Evolutionary conservation across 768 basidiomycete genomes (phyloP), one percentile per base, ranked within the genome.

Genomic region (Agaricus sinodeliciosus): DNA sequence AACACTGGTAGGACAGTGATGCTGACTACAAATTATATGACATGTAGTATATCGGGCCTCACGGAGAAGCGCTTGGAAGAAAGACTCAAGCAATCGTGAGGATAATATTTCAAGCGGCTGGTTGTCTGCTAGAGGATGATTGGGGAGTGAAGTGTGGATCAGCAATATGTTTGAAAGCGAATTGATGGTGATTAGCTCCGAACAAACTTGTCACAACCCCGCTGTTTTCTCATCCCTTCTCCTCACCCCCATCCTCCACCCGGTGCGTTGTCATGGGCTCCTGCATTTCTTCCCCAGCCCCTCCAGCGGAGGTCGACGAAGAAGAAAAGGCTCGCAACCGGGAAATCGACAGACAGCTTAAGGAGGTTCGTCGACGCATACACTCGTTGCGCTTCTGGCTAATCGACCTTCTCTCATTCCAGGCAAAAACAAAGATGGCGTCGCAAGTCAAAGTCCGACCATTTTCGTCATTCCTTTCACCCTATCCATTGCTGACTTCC

Each of bases 331-430:
- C 71, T 58, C 67, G 74, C 57, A 82, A 90, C 61, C 71, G 73
- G 51, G 84, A 85, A 59, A 89, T 78, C 4, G 90, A 92, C 69
- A 88, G 84, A 69, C 77, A 81, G 60, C 72, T 94, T 54, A 85
- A 76, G 65, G 89, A 90, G 72, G 85, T 87, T 51, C 43, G 79
- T 16, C 41, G 13, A 15, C 7, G 22, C 35, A 51, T 48, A 31
- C 19, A 43, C 46, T 45, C 37, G 22, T n/a, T 6, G 3, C 6
- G 22, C 26, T 49, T 48, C 48, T 56, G 40, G 36, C 34, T 54
- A 46, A 42, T 54, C 43, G 48, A 26, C 16, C 18, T 27, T 49
- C 48, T 42, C 40, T 28, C 37, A 42, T 28, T 43, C 26, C 59
- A 93, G 90, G 85, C 88, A 41, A 91, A 85, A 70, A 78, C 76